Evolutionary conservation across 2,329 filamentous ascomycete genomes (phyloP), one percentile per base, ranked within the genome.

Genomic region (Ceratocystis cacaofunesta): DNA sequence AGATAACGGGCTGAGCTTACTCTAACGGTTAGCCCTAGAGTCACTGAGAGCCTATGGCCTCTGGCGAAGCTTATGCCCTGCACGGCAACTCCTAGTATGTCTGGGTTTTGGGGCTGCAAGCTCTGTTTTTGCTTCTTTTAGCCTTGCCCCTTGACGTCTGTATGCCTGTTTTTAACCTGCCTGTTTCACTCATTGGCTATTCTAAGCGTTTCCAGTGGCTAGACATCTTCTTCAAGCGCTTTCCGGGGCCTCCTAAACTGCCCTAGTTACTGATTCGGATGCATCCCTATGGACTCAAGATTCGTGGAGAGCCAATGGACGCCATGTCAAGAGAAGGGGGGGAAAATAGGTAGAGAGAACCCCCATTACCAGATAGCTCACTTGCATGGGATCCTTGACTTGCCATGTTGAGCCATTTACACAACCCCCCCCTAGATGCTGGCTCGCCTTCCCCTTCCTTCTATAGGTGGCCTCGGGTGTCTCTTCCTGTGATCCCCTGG

Each of bases 341-440:
- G 30, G 30, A 2, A 7, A 7, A 7, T 3, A 32, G 17, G 28
- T 58, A n/a, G 28, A 6, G 1, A 17, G 8, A 36, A 58, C 8
- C 25, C 0, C 17, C 3, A n/a, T 15, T 17, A 58, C 25, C 28
- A n/a, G 12, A n/a, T 12, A 32, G 55, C 1, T n/a, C 1, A n/a
- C 28, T 8, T 32, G 55, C 52, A 58, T 30, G 52, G 52, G 28
- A 2, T 32, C 17, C 55, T 25, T 58, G 28, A 58, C 12, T 30
- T 58, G 28, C 55, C 17, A 58, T 30, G 25, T 17, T 58, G 55
- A 58, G 55, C 55, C 55, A 58, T 58, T 58, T 58, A 36, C 55
- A 58, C 28, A n/a, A 58, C 36, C 22, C 22, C 22, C 55, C 55
- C 28, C 55, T 58, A 25, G 55, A 58, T 58, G 55, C 55, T 17